phyloP scores from a whole-genome alignment of 192 early-diverging fungal genomes.

The Funneliformis mosseae region DNA sequence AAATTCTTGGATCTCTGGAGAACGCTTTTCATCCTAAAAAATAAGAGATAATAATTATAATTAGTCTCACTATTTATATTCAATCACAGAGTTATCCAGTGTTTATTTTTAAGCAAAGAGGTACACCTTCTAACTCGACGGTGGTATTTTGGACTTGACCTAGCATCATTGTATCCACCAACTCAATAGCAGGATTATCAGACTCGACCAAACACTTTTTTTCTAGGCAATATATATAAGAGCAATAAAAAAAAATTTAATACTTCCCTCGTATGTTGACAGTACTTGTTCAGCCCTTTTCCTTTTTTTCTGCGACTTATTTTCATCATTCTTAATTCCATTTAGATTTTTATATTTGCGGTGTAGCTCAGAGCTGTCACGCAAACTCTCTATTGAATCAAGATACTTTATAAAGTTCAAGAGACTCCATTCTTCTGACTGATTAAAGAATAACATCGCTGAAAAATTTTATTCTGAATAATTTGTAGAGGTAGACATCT shows the following conservation, averaged over 20 bases:
- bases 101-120: background rate
- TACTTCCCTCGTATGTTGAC: background rate
- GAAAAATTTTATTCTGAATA: no score
- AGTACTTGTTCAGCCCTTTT: background rate
- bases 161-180: constrained; percentile 4
- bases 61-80: background rate
- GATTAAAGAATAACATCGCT: background rate
- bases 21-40: constrained; percentile 1
- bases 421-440: constrained; percentile 11
- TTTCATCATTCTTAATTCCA: background rate
- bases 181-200: constrained; percentile 1
- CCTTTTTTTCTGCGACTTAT: background rate
- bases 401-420: constrained; percentile 1
- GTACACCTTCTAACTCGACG: background rate
- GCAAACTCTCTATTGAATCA: background rate
- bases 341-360: background rate
- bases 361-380: background rate
- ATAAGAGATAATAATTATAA: background rate
- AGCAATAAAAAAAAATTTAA: constrained; percentile 1
- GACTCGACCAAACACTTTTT: constrained; percentile 11
- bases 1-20: constrained; percentile 7
- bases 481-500: no score
- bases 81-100: background rate
- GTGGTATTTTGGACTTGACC: background rate
- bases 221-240: constrained; percentile 12